A percentile compares a stretch with the other conserved stretches of the same genome.
These are phyloP conservation scores for Capronia coronata DNA, from an alignment of 2,329 filamentous ascomycete genomes.

Conservation along the genomic window DNA sequence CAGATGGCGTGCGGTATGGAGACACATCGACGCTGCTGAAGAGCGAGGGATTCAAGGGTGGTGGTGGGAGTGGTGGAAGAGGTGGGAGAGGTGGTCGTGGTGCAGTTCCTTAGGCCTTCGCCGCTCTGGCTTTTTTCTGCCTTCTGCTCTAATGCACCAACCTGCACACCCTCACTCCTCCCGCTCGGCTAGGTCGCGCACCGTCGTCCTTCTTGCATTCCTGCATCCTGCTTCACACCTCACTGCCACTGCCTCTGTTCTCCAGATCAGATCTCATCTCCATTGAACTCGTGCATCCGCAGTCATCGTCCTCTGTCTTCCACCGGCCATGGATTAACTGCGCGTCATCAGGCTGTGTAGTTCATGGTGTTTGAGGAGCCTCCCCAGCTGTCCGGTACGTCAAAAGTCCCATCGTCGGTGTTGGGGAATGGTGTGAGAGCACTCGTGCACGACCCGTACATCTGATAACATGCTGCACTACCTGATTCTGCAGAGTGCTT, in stretches of 20 bases:
- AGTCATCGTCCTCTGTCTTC: slow-evolving; percentile 12
- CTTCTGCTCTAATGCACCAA: slow-evolving; percentile 25
- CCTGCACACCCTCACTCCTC: slow-evolving; percentile 23
- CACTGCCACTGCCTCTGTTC: slow-evolving; percentile 23
- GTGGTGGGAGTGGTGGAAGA: background rate
- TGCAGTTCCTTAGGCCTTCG: background rate
- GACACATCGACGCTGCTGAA: background rate
- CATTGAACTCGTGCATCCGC: slow-evolving; percentile 23
- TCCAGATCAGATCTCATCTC: slow-evolving; percentile 28
- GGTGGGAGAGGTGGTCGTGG: background rate
- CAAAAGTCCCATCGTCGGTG: background rate
- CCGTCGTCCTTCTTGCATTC: slow-evolving; percentile 22
- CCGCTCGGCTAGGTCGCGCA: slow-evolving; percentile 25
- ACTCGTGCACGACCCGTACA: background rate
- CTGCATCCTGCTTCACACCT: slow-evolving; percentile 27
- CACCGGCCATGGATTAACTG: slow-evolving; percentile 17
- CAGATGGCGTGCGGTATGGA: slow-evolving; percentile 6
- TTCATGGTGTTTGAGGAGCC: slow-evolving; percentile 16
- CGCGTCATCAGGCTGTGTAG: slow-evolving; percentile 17
- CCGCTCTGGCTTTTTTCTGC: slow-evolving; percentile 2
- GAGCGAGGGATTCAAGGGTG: slow-evolving; percentile 1
- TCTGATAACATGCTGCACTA: slow-evolving; percentile 6
- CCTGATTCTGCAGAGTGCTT: slow-evolving; percentile 9
- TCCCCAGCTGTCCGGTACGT: slow-evolving; percentile 21
- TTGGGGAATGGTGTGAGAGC: background rate